phyloP scores from a whole-genome alignment of 1,284 basidiomycete genomes.

The Cerioporus squamosus region DNA sequence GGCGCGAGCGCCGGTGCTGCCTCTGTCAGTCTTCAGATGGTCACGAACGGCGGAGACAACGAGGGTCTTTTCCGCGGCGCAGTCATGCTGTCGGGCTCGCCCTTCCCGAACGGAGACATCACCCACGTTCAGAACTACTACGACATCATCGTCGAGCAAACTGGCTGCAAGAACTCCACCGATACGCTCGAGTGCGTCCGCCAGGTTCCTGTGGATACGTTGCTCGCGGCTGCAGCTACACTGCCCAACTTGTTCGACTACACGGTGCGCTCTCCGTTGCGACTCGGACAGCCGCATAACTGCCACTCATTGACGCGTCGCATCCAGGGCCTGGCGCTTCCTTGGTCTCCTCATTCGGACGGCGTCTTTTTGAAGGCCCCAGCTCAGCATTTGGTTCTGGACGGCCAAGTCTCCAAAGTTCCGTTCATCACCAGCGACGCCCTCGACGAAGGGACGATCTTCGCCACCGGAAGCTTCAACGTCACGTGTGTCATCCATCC shows the following conservation, averaged over 20 bases:
- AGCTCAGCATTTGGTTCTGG: conserved; percentile 26
- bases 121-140: conserved; percentile 35
- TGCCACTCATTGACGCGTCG: too few species aligned
- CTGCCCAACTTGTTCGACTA: too few species aligned
- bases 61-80: conserved; percentile 39
- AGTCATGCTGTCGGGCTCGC: conserved; percentile 40
- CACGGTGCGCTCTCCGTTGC: too few species aligned
- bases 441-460: conserved; percentile 38
- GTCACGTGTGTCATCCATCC: conserved; percentile 13
- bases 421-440: conserved; percentile 33
- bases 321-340: too few species aligned
- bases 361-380: conserved; percentile 25
- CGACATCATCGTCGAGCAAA: conserved; percentile 35
- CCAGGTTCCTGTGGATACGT: background rate
- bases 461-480: conserved; percentile 25
- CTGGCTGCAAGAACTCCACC: conserved; percentile 33
- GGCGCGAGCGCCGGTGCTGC: conserved; percentile 48
- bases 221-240: too few species aligned
- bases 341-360: too few species aligned
- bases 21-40: conserved; percentile 37
- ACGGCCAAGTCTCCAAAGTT: conserved; percentile 31
- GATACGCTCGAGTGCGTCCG: conserved; percentile 47
- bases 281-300: too few species aligned
- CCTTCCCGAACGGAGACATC: conserved; percentile 31
- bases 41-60: conserved; percentile 35